phyloP scores from a whole-genome alignment of 1,284 basidiomycete genomes.

The Papiliotrema terrestris region DNA sequence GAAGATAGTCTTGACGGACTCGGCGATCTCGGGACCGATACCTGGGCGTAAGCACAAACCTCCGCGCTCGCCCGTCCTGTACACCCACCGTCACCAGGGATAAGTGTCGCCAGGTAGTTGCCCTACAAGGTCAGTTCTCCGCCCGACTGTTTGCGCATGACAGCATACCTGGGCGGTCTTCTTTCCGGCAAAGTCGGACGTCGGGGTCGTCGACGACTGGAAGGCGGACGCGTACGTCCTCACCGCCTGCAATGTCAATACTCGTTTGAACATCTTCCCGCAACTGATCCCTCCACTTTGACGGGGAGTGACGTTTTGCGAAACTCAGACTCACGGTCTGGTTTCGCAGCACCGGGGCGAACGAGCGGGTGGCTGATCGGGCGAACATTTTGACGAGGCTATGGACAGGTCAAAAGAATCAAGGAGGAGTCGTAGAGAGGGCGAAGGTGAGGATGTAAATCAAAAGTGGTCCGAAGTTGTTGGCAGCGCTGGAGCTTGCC shows the following conservation, averaged over 20 bases:
- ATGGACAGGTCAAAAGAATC: neutral
- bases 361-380: constrained; percentile 24
- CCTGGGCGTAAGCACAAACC: constrained; percentile 53
- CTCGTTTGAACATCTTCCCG: no score
- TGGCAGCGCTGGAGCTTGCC: neutral
- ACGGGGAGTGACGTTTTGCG: neutral
- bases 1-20: constrained; percentile 94
- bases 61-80: neutral
- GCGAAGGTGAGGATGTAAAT: neutral
- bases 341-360: constrained; percentile 12
- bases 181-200: constrained; percentile 80
- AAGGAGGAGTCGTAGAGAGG: neutral
- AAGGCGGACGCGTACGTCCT: constrained; percentile 45
- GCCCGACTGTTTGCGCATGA: neutral
- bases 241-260: neutral
- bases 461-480: neutral
- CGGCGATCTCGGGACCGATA: constrained; percentile 97
- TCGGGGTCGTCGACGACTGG: constrained; percentile 54
- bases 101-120: constrained; percentile 66
- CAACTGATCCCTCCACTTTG: no score
- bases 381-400: constrained; percentile 24
- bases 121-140: constrained; percentile 57
- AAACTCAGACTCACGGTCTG: neutral
- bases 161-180: constrained; percentile 77
- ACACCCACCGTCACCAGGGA: constrained; percentile 37